Evolutionary conservation across 805 yeast species (phyloP), one percentile per base, ranked within the genome.

Genomic region (Wickerhamomyces alni): DNA sequence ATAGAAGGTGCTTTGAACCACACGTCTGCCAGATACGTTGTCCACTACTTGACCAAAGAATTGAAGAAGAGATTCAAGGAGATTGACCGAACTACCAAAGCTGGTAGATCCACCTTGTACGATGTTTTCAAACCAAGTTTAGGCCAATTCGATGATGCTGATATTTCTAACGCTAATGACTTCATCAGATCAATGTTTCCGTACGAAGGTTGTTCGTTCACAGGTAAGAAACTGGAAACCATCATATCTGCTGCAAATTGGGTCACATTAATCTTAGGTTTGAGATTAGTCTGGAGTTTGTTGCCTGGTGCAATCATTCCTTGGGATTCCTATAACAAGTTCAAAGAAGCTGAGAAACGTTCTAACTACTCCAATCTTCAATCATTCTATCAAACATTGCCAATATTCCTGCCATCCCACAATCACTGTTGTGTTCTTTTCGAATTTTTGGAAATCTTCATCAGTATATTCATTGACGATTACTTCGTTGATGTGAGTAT

Each of bases 41-140:
- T 63, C 7, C 65, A 62, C 38, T 57, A 56, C 28, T 36, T 63
- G 38, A 57, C 62, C 11, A 56, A 54, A 17, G 55, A 55, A 36
- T 48, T 62, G 39, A 59, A 61, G 37, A 51, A 39, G 46, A 47
- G 51, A 34, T 54, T 40, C 19, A 41, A 39, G 19, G 47, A 37
- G 44, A 46, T 41, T 16, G 43, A 47, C 37, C 33, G 45, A 16
- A 30, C 32, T 8, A 22, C 35, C n/a, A 36, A 43, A 24, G 34
- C 50, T 33, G 40, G 51, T 5, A 52, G 50, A 21, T 47, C 47
- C 21, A 41, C 42, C 17, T 43, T 63, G 9, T 49, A 47, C 33
- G 63, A 59, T 40, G 51, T 61, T n/a, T 62, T 63, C 48, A 59
- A 62, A 38, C 62, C 66, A 27, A 57, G 60, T 31, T 40, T 63